A percentile compares a stretch with the other conserved stretches of the same genome.
Conservation (phyloP, 2,329 filamentous ascomycete genomes). For the Alternaria longipes region DNA sequence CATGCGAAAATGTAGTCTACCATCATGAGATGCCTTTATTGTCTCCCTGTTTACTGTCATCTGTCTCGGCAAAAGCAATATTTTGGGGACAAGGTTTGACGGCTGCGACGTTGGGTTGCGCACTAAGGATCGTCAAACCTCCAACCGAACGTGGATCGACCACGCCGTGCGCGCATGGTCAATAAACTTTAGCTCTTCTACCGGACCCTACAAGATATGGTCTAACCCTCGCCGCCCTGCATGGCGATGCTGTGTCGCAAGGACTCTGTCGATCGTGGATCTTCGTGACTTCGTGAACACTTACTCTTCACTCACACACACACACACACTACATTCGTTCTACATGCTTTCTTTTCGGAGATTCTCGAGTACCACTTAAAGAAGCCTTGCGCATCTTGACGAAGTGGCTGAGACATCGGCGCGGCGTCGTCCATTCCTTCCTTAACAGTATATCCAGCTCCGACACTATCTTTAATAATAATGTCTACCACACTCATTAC, state of each 20-base stretch:
- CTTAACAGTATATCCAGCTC: slow-evolving; percentile 3
- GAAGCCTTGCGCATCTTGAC: slow-evolving; percentile 12
- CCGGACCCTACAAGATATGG: slow-evolving; percentile 35
- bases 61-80: slow-evolving; percentile 21
- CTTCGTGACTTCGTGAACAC: slow-evolving; percentile 19
- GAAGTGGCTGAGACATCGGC: slow-evolving; percentile 13
- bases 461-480: slow-evolving; percentile 32
- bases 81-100: slow-evolving; percentile 30
- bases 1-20: neutral
- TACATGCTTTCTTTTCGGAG: slow-evolving; percentile 14
- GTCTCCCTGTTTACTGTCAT: slow-evolving; percentile 19
- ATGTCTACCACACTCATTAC: slow-evolving; percentile 36
- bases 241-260: slow-evolving; percentile 30
- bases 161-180: slow-evolving; percentile 28
- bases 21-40: slow-evolving; percentile 9
- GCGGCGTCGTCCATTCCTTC: slow-evolving; percentile 13
- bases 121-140: slow-evolving; percentile 39
- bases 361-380: slow-evolving; percentile 5
- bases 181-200: slow-evolving; percentile 37
- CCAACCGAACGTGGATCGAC: slow-evolving; percentile 32
- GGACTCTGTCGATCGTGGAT: slow-evolving; percentile 28
- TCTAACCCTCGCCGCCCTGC: slow-evolving; percentile 27
- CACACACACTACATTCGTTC: slow-evolving; percentile 27
- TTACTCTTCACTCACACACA: slow-evolving; percentile 20
- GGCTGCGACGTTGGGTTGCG: slow-evolving; percentile 32